Evolutionary conservation across 1,139 yeast genomes (phyloP), one percentile per base, ranked within the genome.

Genomic region (Hanseniaspora uvarum): DNA sequence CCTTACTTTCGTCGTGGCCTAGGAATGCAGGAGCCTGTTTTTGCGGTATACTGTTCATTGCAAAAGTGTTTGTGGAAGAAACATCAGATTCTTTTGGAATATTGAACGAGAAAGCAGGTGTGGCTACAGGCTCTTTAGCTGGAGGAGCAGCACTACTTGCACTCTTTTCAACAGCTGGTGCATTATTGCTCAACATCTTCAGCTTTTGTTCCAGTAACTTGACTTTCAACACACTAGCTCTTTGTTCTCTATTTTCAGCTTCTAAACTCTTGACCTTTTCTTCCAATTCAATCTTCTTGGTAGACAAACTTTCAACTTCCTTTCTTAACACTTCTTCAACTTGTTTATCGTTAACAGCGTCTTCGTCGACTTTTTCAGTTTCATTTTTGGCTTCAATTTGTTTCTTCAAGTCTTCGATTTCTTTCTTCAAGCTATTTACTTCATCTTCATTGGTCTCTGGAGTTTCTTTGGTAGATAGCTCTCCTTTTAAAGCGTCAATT

Each of bases 401-500:
- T 24, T 52, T 61, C 56, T 68, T 68, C 46, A 63, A 55, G 12
- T 59, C 58, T 40, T 68, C 70, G 21, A 65, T 58, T 6, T 69
- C 70, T 26, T 59, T 62, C 23, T 62, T 60, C 18, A 65, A 59
- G 38, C 24, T 24, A 16, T 7, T 3, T 16, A 41, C 26, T 16
- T 41, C 46, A 5, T 26, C 34, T 16, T 41, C 46, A 16, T 37
- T 19, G n/a, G 24, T 26, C 7, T 19, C 4, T 14, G 30, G n/a
- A n/a, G n/a, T 6, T 28, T 26, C 19, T 23, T 47, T 47, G 11
- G 38, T 18, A 10, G 26, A 11, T 24, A 62, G 38, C 24, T 60
- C 65, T 26, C 56, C 57, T 16, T 55, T 57, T 37, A 58, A 57
- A 7, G 55, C 57, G 12, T 44, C 45, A 7, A 59, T 55, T n/a